phyloP scores from a whole-genome alignment of 176 grass and related monocot species.

The Carex pumila region DNA sequence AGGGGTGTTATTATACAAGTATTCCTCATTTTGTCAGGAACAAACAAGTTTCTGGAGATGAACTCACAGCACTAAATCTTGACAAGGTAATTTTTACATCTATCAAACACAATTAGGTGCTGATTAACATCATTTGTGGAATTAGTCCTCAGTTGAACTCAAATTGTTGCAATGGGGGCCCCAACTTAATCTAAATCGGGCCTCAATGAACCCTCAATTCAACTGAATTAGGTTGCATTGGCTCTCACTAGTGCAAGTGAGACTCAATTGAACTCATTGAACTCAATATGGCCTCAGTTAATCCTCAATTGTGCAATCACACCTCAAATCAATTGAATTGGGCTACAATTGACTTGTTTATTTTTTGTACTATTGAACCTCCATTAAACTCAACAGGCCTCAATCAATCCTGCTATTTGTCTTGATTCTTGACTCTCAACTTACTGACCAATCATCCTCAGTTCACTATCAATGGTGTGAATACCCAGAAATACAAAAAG shows the following conservation, averaged over 20 bases:
- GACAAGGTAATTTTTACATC: constrained; percentile 70
- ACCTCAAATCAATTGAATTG: not conserved
- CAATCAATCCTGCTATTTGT: not conserved
- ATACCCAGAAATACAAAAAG: not conserved
- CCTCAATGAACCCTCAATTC: not conserved
- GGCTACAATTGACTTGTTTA: not conserved
- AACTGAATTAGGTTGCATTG: not conserved
- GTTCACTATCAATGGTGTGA: not conserved
- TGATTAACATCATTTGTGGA: constrained; percentile 10
- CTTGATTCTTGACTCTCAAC: not conserved
- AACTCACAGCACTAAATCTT: constrained; percentile 77
- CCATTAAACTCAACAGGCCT: not conserved
- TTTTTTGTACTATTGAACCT: not conserved
- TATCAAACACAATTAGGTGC: not conserved
- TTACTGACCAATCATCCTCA: not conserved
- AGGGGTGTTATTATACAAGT: constrained; percentile 73
- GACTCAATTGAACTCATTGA: not conserved
- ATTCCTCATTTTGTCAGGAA: constrained; percentile 73
- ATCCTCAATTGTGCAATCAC: not conserved
- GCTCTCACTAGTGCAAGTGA: not conserved
- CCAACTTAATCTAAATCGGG: not conserved
- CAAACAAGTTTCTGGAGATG: constrained; percentile 45
- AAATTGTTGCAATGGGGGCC: not conserved
- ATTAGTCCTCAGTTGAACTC: not conserved
- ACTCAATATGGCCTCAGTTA: not conserved